These are phyloP conservation scores for Termitomyces sp. DNA, from an alignment of 768 basidiomycete genomes.

Conservation along the genomic window DNA sequence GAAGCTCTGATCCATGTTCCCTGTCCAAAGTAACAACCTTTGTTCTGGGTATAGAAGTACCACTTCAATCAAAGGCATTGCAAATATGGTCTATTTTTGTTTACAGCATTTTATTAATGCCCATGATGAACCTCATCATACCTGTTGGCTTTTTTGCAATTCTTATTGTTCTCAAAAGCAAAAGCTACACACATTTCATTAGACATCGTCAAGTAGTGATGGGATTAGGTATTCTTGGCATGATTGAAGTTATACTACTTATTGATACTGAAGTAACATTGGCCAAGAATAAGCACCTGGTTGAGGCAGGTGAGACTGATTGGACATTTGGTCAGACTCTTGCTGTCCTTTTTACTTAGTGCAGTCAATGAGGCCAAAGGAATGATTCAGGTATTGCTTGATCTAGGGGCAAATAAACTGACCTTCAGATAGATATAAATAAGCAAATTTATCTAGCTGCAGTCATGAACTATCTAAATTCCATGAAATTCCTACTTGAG, in stretches of 20 bases:
- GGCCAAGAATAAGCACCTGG: not conserved
- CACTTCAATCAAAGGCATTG: not conserved
- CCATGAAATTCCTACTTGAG: not conserved
- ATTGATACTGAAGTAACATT: not conserved
- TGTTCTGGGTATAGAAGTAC: not conserved
- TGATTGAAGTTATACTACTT: not conserved
- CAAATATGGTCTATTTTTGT: not conserved
- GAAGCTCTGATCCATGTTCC: not conserved
- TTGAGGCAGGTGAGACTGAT: not conserved
- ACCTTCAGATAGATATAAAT: not conserved
- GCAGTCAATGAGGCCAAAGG: not conserved
- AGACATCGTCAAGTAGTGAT: not conserved
- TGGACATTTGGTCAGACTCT: conserved; percentile 12
- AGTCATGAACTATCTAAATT: not conserved
- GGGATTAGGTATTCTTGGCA: not conserved
- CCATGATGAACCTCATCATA: not conserved
- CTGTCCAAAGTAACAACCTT: not conserved
- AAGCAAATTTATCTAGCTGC: not conserved
- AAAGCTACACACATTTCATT: not conserved
- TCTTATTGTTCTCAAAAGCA: not conserved
- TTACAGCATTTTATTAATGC: not conserved
- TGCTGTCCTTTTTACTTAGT: not conserved
- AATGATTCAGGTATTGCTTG: not conserved
- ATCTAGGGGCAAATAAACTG: not conserved
- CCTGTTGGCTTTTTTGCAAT: not conserved